These are phyloP conservation scores for Agarophyton chilense DNA, from an alignment of 23 red algal species.

Conservation along the genomic window DNA sequence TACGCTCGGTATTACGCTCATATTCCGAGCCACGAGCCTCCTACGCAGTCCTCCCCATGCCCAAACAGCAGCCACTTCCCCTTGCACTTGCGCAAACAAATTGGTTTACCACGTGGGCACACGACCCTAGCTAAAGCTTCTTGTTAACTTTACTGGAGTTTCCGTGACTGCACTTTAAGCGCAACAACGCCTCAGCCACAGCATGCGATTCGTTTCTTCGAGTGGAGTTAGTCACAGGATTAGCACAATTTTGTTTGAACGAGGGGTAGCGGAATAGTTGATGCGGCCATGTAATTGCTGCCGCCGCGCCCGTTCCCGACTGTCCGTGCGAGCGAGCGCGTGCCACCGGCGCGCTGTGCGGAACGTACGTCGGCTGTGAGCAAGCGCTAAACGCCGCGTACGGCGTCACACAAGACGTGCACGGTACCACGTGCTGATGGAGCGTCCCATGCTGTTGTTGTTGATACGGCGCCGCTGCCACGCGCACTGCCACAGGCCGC, in stretches of 20 bases:
- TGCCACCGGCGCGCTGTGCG: background rate
- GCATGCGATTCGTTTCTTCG: slow-evolving; percentile 19
- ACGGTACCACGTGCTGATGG: background rate
- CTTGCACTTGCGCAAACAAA: no score
- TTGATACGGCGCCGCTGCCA: background rate
- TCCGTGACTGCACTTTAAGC: background rate
- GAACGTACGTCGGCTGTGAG: background rate
- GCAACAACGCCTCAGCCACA: slow-evolving; percentile 21
- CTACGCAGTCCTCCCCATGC: no score
- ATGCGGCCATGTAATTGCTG: background rate
- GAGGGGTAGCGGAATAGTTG: background rate
- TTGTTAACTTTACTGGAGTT: no score
- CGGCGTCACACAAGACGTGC: background rate
- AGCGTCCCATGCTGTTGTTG: background rate
- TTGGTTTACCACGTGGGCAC: no score
- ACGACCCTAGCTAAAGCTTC: no score
- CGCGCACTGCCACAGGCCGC: background rate
- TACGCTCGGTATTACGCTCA: no score
- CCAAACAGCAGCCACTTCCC: no score
- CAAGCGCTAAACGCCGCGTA: background rate
- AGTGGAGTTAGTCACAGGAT: background rate
- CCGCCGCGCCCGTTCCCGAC: background rate
- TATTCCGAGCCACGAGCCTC: no score
- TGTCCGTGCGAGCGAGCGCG: background rate
- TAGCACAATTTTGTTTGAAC: slow-evolving; percentile 7